Base-by-base conservation (phyloP, 2,329 filamentous ascomycete genomes). In the Zopfia rhizophila region DNA sequence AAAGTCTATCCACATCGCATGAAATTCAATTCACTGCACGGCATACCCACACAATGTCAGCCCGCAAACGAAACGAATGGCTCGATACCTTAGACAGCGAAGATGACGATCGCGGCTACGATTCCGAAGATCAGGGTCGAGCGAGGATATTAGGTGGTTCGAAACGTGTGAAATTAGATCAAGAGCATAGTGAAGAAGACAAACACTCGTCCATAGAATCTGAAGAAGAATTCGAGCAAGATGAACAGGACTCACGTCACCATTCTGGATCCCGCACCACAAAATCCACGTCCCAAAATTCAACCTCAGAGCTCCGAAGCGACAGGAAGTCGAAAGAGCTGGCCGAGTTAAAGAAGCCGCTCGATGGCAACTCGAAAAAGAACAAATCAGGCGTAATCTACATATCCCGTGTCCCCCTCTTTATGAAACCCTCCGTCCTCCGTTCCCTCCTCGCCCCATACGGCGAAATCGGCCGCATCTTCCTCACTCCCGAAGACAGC, bases 401-500 rank as follows among this genome's bases (percentile, higher is more conserved):
- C 74, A 79, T 95, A 51, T 93, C 89, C 4, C 85, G 90, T 48
- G 84, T 94, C 53, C 90, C 91, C 3, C 91, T 91, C 0, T 95
- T 92, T 72, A 94, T 95, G 89, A 92, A 91, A 63, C 89, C 90
- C 5, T 77, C 80, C 38, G 92, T 92, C 65, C 78, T 94, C 28
- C 85, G 88, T 55, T 85, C 86, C 13, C 84, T 91, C 11, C 83
- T 94, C 41, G 80, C 86, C 51, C 87, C 86, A 7, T 90, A 91
- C 72, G 90, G 90, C 49, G 78, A 79, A 27, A 83, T 93, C 63
- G 89, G 89, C 62, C 86, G 89, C 59, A 86, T 91, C 45, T 93
- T 92, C 74, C 81, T 93, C 13, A 85, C 88, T 0, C 89, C 89
- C 10, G 89, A 94, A 72, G 86, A 91, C 63, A 81, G 85, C 0